phyloP scores from a whole-genome alignment of 75 land plant species.

The Ceratopteris richardii region DNA sequence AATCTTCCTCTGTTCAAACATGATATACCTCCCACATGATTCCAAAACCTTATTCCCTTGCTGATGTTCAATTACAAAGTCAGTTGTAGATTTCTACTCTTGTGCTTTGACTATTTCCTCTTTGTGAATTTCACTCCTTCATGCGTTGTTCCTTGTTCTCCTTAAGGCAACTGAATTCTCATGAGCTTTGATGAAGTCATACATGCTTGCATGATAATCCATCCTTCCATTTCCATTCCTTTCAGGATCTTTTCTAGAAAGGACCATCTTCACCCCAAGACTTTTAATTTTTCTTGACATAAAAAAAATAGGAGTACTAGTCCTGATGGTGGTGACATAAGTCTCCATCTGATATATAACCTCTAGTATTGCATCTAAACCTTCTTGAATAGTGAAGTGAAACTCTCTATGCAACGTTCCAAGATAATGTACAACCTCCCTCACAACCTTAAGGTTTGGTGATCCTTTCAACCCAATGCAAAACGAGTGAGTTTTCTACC shows the following conservation, averaged over 20 bases:
- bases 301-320: slow-evolving; percentile 98
- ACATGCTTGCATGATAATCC: too few relatives aligned
- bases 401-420: slow-evolving; percentile 92
- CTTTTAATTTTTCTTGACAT: slow-evolving; percentile 97
- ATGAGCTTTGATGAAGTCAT: too few relatives aligned
- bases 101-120: too few relatives aligned
- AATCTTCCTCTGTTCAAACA: background rate
- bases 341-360: slow-evolving; percentile 95
- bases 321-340: slow-evolving; percentile 93
- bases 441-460: slow-evolving; percentile 92
- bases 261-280: slow-evolving; percentile 96
- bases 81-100: too few relatives aligned
- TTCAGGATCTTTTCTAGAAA: slow-evolving; percentile 96
- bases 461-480: slow-evolving; percentile 96
- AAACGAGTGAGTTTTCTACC: slow-evolving; percentile 80
- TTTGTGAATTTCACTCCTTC: too few relatives aligned
- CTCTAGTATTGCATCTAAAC: slow-evolving; percentile 91
- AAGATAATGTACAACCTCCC: slow-evolving; percentile 83
- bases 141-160: too few relatives aligned
- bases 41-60: too few relatives aligned
- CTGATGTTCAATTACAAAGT: too few relatives aligned
- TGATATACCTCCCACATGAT: too few relatives aligned
- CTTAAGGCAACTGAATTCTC: too few relatives aligned
- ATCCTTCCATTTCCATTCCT: too few relatives aligned
- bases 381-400: slow-evolving; percentile 95